Percentiles rank a stretch among this genome's conserved stretches.
These are phyloP conservation scores for Castanea sativa DNA, from an alignment of 306 rosid species.

Conservation along the genomic window DNA sequence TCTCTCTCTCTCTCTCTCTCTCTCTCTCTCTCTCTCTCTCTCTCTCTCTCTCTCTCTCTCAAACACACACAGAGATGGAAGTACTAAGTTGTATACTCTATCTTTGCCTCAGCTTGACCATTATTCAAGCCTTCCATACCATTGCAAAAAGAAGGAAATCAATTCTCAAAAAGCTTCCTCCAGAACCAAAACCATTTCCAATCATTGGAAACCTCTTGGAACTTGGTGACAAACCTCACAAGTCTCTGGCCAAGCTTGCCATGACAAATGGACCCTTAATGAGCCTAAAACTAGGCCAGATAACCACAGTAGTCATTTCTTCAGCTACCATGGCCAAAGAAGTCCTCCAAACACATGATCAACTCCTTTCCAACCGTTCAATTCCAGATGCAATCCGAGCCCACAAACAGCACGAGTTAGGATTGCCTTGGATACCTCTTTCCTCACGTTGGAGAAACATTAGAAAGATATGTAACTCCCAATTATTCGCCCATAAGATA, in stretches of 20 bases:
- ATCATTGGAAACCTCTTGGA: constrained; percentile 52
- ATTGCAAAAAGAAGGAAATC: not conserved
- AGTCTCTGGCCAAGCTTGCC: constrained; percentile 39
- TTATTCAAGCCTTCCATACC: constrained; percentile 12
- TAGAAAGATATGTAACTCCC: constrained; percentile 32
- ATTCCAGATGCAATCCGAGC: constrained; percentile 29
- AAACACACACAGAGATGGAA: not conserved
- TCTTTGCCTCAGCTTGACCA: constrained; percentile 14
- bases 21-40: no score
- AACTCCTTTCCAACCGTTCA: constrained; percentile 31
- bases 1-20: no score
- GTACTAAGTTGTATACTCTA: not conserved
- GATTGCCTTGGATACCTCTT: constrained; percentile 38
- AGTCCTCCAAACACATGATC: constrained; percentile 49
- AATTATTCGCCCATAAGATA: constrained; percentile 31
- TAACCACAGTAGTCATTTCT: constrained; percentile 45
- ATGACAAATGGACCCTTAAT: constrained; percentile 47
- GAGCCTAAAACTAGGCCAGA: constrained; percentile 40
- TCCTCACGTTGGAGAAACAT: constrained; percentile 39
- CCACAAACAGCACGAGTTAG: constrained; percentile 15
- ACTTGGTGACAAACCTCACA: constrained; percentile 50
- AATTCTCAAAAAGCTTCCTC: constrained; percentile 35
- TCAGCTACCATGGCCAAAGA: constrained; percentile 36
- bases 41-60: no score
- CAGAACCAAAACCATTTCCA: constrained; percentile 45